Conservation (phyloP, 2,329 filamentous ascomycete species). For the Hansfordia pulvinata region DNA sequence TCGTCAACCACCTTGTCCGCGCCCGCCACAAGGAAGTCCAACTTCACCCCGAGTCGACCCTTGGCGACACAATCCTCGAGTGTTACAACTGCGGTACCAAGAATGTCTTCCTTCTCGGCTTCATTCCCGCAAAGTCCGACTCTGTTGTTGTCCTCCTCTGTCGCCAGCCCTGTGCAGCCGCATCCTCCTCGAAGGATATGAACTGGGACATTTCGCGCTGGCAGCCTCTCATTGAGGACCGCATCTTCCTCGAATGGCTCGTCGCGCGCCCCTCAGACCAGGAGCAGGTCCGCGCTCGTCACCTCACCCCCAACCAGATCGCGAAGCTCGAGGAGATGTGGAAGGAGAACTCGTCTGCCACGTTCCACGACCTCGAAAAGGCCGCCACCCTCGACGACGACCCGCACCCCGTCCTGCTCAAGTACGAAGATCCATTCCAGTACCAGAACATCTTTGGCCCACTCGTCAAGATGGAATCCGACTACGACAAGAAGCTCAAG, state of each 20-base stretch:
- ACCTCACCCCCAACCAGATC: conserved; percentile 87
- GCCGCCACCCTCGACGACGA: conserved; percentile 87
- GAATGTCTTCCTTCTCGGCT: conserved; percentile 93
- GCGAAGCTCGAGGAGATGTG: conserved; percentile 95
- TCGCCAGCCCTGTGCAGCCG: conserved; percentile 89
- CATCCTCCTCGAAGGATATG: conserved; percentile 96
- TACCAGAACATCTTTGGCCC: conserved; percentile 99
- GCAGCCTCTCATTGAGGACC: conserved; percentile 95
- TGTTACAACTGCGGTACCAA: conserved; percentile 99
- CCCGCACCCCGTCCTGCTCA: conserved; percentile 78
- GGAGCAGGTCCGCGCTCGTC: conserved; percentile 88
- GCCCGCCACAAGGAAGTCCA: conserved; percentile 98
- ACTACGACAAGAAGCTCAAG: conserved; percentile 98
- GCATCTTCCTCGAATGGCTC: conserved; percentile 89
- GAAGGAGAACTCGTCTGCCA: conserved; percentile 88
- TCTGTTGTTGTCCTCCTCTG: conserved; percentile 95
- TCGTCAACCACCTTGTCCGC: conserved; percentile 94
- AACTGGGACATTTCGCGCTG: conserved; percentile 98
- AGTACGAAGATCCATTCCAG: conserved; percentile 94
- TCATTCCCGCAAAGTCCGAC: conserved; percentile 97
- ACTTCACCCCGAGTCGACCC: conserved; percentile 80
- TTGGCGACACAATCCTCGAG: conserved; percentile 92
- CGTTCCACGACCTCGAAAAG: conserved; percentile 83
- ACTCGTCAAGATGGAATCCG: conserved; percentile 95
- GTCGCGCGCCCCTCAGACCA: conserved; percentile 81